Percentiles rank a stretch among this genome's conserved stretches.
Conservation (phyloP, 148 eudicot species). For the Beta vulgaris region DNA sequence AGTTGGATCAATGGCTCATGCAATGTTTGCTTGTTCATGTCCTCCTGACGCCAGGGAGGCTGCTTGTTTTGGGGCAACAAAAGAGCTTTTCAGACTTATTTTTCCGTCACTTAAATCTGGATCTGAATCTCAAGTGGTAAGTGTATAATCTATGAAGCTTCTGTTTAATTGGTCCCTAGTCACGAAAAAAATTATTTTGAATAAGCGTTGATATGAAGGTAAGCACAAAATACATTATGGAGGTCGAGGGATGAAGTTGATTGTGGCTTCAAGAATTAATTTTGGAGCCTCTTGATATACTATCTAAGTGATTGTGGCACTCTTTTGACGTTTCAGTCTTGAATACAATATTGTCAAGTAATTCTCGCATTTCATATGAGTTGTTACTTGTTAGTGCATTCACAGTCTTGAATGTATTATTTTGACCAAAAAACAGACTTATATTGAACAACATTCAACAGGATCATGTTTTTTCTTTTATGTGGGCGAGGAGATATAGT, state of each 20-base stretch:
- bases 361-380: too few relatives aligned
- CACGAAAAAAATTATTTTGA: neutral
- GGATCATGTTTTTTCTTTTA: too few relatives aligned
- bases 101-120: slow-evolving; percentile 93
- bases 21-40: slow-evolving; percentile 97
- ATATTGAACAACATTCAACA: too few relatives aligned
- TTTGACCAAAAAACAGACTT: too few relatives aligned
- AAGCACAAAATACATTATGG: neutral
- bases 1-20: slow-evolving; percentile 98
- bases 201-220: too few relatives aligned
- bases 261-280: neutral
- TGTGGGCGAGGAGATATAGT: too few relatives aligned
- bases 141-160: slow-evolving; percentile 27
- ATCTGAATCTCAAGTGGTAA: slow-evolving; percentile 89
- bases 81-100: slow-evolving; percentile 82
- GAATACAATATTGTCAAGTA: too few relatives aligned
- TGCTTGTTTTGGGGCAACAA: slow-evolving; percentile 67
- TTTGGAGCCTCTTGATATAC: neutral
- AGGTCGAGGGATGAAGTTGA: neutral
- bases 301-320: too few relatives aligned
- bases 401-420: too few relatives aligned
- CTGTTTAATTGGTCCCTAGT: slow-evolving; percentile 1
- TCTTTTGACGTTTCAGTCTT: too few relatives aligned
- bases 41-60: slow-evolving; percentile 79
- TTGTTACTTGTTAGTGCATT: too few relatives aligned